These are phyloP conservation scores for Sporothrix euskadiensis DNA, from an alignment of 2,329 filamentous ascomycete genomes.

Conservation along the genomic window DNA sequence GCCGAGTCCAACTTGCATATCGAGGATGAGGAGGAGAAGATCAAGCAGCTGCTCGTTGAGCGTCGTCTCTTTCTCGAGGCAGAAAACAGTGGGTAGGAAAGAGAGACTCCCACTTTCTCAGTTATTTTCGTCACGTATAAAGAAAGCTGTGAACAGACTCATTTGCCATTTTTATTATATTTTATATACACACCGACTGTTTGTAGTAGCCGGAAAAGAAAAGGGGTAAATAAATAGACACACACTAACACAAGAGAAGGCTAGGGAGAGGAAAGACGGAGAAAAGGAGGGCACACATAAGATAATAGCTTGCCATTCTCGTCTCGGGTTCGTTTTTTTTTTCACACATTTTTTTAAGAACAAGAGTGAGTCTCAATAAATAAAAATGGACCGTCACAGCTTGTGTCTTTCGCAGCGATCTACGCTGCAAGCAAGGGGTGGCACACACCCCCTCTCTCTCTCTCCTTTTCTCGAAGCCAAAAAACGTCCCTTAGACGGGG, in stretches of 20 bases:
- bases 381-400: neutral
- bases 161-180: neutral
- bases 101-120: no score
- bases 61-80: neutral
- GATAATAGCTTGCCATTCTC: neutral
- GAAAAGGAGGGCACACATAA: neutral
- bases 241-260: neutral
- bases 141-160: neutral
- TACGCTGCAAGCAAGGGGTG: neutral
- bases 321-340: neutral
- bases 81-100: neutral
- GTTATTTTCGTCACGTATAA: no score
- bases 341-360: constrained; percentile 5
- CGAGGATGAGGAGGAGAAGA: neutral
- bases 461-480: neutral
- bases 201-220: neutral
- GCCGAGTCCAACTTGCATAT: neutral
- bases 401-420: constrained; percentile 9
- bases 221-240: neutral
- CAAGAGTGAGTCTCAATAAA: neutral
- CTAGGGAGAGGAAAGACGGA: neutral
- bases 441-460: neutral
- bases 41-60: neutral
- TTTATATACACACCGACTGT: neutral
- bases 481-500: neutral